Conservation (phyloP, 139 green algal species). For the Coelastrella sp. region DNA sequence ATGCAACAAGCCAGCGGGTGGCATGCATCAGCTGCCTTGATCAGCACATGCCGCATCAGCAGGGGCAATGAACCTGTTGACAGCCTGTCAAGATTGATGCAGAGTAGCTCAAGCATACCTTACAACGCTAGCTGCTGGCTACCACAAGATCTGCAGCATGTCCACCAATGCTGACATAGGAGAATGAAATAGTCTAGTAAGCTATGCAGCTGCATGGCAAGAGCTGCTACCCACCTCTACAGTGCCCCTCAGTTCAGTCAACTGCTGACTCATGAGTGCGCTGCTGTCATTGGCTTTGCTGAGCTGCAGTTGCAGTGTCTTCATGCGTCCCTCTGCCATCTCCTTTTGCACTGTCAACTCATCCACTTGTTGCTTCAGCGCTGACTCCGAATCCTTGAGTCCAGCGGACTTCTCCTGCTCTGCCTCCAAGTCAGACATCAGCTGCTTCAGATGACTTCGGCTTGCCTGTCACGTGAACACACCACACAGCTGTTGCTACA, state of each 20-base stretch:
- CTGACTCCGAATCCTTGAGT: neutral
- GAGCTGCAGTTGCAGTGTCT: constrained; percentile 28
- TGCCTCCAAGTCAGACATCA: constrained; percentile 40
- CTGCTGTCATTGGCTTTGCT: constrained; percentile 30
- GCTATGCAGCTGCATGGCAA: neutral
- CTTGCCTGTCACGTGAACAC: too few species aligned
- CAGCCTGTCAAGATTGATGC: too few species aligned
- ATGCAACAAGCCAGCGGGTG: too few species aligned
- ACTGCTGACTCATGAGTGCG: neutral
- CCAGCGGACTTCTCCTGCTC: constrained; percentile 28
- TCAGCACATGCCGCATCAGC: too few species aligned
- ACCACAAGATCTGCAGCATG: too few species aligned
- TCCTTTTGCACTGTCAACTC: neutral
- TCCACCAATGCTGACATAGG: too few species aligned
- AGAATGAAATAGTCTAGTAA: too few species aligned
- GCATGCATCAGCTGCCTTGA: too few species aligned
- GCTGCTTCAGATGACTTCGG: constrained; percentile 45
- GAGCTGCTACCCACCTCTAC: neutral
- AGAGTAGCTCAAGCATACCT: too few species aligned
- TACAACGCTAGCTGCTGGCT: too few species aligned
- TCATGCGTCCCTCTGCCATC: constrained; percentile 26
- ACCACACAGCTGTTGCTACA: too few species aligned
- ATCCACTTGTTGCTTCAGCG: neutral
- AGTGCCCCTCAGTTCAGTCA: neutral
- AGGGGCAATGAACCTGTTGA: too few species aligned